Conservation (phyloP, 495 filamentous ascomycete species). For the Aspergillus saccharolyticus region DNA sequence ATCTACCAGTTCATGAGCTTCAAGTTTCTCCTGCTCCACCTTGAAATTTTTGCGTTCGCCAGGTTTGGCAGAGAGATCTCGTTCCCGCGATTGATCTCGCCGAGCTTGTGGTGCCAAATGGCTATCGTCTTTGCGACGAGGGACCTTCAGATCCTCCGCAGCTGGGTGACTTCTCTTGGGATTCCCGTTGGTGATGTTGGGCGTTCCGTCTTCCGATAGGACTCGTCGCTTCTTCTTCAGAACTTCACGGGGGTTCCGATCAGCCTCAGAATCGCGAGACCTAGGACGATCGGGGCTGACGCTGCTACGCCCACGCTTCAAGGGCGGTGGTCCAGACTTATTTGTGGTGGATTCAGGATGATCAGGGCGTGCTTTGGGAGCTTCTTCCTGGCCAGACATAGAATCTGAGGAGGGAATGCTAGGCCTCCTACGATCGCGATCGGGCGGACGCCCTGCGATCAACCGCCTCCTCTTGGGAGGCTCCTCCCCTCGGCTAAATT, state of each 20-base stretch:
- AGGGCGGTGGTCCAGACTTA: conserved; percentile 14
- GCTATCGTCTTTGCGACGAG: conserved; percentile 26
- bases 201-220: conserved; percentile 38
- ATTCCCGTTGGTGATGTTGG: conserved; percentile 28
- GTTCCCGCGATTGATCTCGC: conserved; percentile 18
- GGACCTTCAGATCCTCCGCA: conserved; percentile 21
- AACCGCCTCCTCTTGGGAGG: conserved; percentile 35
- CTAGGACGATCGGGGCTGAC: conserved; percentile 60
- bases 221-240: conserved; percentile 49
- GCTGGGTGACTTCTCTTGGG: conserved; percentile 28
- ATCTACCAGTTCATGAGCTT: conserved; percentile 24
- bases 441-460: conserved; percentile 42
- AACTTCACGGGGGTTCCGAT: conserved; percentile 29
- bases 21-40: conserved; percentile 30
- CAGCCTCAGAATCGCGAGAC: conserved; percentile 44
- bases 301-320: conserved; percentile 64
- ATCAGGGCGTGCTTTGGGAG: conserved; percentile 30
- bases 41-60: conserved; percentile 23
- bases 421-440: conserved; percentile 31
- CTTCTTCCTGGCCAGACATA: conserved; percentile 37
- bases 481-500: conserved; percentile 35
- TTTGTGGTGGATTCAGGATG: conserved; percentile 24
- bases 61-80: conserved; percentile 8
- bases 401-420: conserved; percentile 43
- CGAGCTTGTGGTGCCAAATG: conserved; percentile 9